Evolutionary conservation across 1,139 yeast genomes (phyloP).

Genomic region (Hyphopichia buzzinii): DNA sequence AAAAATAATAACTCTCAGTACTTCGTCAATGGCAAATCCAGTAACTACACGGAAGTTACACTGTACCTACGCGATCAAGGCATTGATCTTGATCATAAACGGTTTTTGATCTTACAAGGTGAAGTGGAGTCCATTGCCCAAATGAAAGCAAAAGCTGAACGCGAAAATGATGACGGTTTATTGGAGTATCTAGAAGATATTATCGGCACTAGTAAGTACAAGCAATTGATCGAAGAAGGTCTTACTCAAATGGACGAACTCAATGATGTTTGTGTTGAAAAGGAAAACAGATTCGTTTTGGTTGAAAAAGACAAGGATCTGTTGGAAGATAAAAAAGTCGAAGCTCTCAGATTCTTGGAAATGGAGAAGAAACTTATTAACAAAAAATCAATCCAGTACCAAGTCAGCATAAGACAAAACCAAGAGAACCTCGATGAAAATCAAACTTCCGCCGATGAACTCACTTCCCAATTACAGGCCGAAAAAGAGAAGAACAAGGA

Average conservation of each 20-base stretch:
- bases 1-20: constrained; percentile 78
- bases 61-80: constrained; percentile 75
- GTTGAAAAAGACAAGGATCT: constrained; percentile 75
- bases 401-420: constrained; percentile 47
- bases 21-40: constrained; percentile 64
- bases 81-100: constrained; percentile 89
- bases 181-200: constrained; percentile 94
- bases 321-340: constrained; percentile 67
- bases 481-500: constrained; percentile 50
- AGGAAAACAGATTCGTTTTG: constrained; percentile 73
- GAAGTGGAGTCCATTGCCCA: constrained; percentile 98
- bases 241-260: constrained; percentile 59
- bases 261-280: constrained; percentile 78
- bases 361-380: constrained; percentile 62
- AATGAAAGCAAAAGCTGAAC: constrained; percentile 96
- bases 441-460: constrained; percentile 26
- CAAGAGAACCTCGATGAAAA: constrained; percentile 40
- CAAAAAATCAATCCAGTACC: constrained; percentile 57
- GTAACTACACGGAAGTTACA: constrained; percentile 81
- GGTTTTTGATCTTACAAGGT: constrained; percentile 93
- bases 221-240: constrained; percentile 68
- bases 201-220: constrained; percentile 88
- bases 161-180: constrained; percentile 88
- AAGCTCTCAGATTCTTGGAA: constrained; percentile 64
- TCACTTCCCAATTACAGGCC: constrained; percentile 42